Base-by-base conservation (phyloP, 2,329 filamentous ascomycete genomes). In the Ophiostoma triangulosporum region DNA sequence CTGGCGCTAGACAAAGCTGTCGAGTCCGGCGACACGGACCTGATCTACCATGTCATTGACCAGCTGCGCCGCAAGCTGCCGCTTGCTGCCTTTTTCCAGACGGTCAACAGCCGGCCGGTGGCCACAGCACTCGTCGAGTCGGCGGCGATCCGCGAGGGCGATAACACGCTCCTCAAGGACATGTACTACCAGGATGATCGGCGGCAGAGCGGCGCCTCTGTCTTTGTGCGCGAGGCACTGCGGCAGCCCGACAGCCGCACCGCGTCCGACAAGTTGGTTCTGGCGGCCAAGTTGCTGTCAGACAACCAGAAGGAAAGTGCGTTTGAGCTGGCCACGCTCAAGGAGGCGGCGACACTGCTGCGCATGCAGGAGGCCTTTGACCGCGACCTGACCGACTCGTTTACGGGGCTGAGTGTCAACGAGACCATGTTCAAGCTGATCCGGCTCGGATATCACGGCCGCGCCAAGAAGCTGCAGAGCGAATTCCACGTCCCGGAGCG, bases 111-210 rank as follows among this genome's bases (percentile, higher is more conserved):
- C 52, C 81, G 90, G 1, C 89, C 91, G 0, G 77, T 88, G 26
- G 93, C 93, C 4, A 89, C 88, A 2, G 88, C 93, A 0, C 77
- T 98, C 11, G 87, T 98, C 24, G 93, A 98, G 67, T 79, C 88
- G 1, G 84, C 84, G 0, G 91, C 93, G 0, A 64, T 70, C 45
- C 74, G 77, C 50, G 81, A 87, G 50, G 71, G 69, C 20, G 85
- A 95, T 62, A 89, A 95, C 61, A 76, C 79, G 0, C 68, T 98
- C 22, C 78, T 98, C 26, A 98, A 97, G 63, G 93, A 97, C 64
- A 73, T 98, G 3, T 98, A 93, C 70, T 98, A 98, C 65, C 93
- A 97, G 69, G 93, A 97, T 62, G 93, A 98, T 65, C 81, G 91
- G 5, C 81, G 90, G 3, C 73, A 89, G 5, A 93, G 97, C 59